phyloP scores from a whole-genome alignment of 2,329 filamentous ascomycete species.

The Akanthomyces uredinophilus region DNA sequence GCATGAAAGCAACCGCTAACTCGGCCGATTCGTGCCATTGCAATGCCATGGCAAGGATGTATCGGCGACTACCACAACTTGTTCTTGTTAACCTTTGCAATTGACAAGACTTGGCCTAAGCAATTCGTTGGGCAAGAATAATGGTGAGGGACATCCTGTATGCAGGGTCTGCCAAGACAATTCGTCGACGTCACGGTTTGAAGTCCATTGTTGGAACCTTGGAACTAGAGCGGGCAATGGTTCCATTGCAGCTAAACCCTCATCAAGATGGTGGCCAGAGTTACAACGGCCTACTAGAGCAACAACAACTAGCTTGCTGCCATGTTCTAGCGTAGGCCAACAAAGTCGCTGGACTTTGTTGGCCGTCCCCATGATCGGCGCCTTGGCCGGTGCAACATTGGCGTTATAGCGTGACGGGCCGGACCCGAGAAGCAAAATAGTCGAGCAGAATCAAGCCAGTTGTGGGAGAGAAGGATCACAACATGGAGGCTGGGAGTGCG shows the following conservation, averaged over 20 bases:
- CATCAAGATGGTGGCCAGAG: neutral
- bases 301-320: neutral
- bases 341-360: neutral
- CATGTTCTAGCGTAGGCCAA: neutral
- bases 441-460: neutral
- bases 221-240: too few species aligned
- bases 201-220: neutral
- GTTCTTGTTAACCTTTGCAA: neutral
- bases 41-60: neutral
- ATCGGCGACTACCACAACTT: neutral
- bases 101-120: neutral
- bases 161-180: neutral
- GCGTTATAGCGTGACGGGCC: slow-evolving; percentile 5
- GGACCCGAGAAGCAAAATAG: neutral
- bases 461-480: neutral
- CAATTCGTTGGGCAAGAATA: neutral
- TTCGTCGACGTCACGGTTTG: neutral
- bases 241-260: neutral
- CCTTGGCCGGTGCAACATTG: slow-evolving; percentile 7
- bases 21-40: neutral
- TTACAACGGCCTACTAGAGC: neutral
- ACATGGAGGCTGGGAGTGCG: too few species aligned
- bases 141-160: neutral
- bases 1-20: neutral
- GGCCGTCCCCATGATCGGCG: neutral